These are phyloP conservation scores for Astraeus odoratus DNA, from an alignment of 768 basidiomycete species.

Conservation along the genomic window DNA sequence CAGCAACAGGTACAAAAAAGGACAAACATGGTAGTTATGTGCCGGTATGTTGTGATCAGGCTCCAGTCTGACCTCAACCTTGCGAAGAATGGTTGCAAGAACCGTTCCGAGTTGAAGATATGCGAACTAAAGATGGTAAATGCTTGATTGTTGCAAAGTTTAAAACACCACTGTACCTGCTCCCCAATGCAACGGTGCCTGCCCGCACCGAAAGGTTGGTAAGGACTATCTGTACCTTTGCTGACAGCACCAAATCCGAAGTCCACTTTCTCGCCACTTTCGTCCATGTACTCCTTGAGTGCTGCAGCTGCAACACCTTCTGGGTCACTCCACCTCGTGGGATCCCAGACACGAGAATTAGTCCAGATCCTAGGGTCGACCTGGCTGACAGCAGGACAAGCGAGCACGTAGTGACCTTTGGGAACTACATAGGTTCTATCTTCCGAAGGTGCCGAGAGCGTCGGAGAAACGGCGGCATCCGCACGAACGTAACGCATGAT, in stretches of 20 bases:
- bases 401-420: conserved; percentile 83
- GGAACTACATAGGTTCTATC: conserved; percentile 79
- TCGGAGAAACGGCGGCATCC: conserved; percentile 74
- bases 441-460: conserved; percentile 72
- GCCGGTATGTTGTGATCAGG: conserved; percentile 50
- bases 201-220: conserved; percentile 97
- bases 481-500: conserved; percentile 90
- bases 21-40: conserved; percentile 87
- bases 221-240: conserved; percentile 94
- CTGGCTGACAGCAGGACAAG: conserved; percentile 83
- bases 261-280: conserved; percentile 84
- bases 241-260: conserved; percentile 94
- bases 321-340: conserved; percentile 78
- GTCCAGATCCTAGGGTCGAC: conserved; percentile 82
- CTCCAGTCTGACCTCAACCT: conserved; percentile 67
- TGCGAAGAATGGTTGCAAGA: conserved; percentile 70
- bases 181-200: conserved; percentile 94
- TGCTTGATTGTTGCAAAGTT: conserved; percentile 2
- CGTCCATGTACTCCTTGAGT: conserved; percentile 65
- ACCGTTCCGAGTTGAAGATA: conserved; percentile 89
- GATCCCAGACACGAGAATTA: conserved; percentile 66
- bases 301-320: conserved; percentile 79
- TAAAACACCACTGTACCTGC: conserved; percentile 40
- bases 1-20: not conserved
- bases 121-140: conserved; percentile 61